Base-by-base conservation (phyloP, 2,329 filamentous ascomycete species). In the Arthrobotrys megalospora region DNA sequence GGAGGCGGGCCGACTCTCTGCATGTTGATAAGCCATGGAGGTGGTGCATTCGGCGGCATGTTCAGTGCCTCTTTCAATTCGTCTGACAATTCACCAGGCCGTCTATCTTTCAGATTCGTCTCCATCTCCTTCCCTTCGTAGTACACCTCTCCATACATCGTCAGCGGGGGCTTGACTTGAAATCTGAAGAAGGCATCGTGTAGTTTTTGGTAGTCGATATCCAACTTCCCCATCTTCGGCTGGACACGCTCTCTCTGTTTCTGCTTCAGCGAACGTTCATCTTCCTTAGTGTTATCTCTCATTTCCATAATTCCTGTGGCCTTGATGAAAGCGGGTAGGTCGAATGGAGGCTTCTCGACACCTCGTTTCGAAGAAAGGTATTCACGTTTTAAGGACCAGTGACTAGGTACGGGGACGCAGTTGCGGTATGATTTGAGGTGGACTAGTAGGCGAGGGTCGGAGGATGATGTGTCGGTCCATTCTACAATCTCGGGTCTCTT, bases 121-220 rank as follows among this genome's bases (percentile, higher is more conserved):
- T 99, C 96, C 83, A 93, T 96, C 84, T 99, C 96, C 84, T 99
- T 99, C 83, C 96, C 96, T 85, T 99, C 96, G 84, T 98, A 98
- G 85, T 99, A 99, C n/a, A 99, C 94, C 84, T 99, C 96, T 47
- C 96, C 96, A 82, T 97, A 99, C 50, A 94, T 90, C 36, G 96
- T 98, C 80, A 99, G 86, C 81, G 94, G 91, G 0, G 96, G 96
- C 85, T 99, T 99, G 47, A 93, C 97, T 86, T 99, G 96, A 83
- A 97, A 96, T 76, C 94, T 90, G 87, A 99, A 99, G 87, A 99
- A 99, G 3, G 96, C 96, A 83, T 98, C 96, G 85, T 98, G 98
- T 68, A 98, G 90, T 84, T 96, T 97, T 83, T 97, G 93, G 84
- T 99, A 99, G 85, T 99, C 96, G 81, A 99, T 98, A 84, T 99